phyloP scores from a whole-genome alignment of 345 rosid species.

The Nephelium lappaceum region DNA sequence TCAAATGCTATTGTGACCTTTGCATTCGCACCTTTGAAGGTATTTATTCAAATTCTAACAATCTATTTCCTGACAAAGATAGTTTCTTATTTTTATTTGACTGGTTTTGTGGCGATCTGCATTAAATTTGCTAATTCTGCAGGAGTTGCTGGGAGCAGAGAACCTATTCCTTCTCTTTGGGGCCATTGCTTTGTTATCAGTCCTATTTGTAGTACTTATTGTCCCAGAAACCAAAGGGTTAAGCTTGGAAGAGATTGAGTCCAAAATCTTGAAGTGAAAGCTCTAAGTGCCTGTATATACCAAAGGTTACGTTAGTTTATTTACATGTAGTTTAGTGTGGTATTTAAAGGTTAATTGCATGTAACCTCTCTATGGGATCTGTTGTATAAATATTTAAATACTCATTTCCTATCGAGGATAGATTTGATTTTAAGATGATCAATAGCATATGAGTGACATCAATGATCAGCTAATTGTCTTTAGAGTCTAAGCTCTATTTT shows the following conservation, averaged over 20 bases:
- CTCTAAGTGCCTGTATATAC: background rate
- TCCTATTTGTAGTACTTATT: constrained; percentile 50
- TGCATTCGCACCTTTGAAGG: constrained; percentile 94
- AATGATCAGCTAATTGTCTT: no score
- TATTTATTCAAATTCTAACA: constrained; percentile 23
- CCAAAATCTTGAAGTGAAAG: constrained; percentile 73
- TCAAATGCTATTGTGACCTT: constrained; percentile 97
- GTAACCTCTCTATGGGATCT: background rate
- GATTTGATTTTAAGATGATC: background rate
- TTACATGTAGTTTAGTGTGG: background rate
- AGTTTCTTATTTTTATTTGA: background rate
- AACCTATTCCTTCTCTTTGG: constrained; percentile 90
- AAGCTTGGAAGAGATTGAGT: constrained; percentile 94
- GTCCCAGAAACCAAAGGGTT: constrained; percentile 98
- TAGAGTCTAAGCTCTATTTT: no score
- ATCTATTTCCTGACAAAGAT: background rate
- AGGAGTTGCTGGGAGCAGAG: constrained; percentile 86
- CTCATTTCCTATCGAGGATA: background rate
- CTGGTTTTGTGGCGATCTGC: background rate
- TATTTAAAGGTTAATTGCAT: background rate
- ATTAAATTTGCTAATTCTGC: constrained; percentile 34
- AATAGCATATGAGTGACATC: no score
- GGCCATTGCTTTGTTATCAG: constrained; percentile 68
- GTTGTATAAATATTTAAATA: background rate
- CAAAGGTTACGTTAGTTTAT: background rate